Percentiles rank a stretch among this genome's conserved stretches.
Evolutionary conservation across 257 asterid species (phyloP).

Genomic region (Solanum raphanifolium): DNA sequence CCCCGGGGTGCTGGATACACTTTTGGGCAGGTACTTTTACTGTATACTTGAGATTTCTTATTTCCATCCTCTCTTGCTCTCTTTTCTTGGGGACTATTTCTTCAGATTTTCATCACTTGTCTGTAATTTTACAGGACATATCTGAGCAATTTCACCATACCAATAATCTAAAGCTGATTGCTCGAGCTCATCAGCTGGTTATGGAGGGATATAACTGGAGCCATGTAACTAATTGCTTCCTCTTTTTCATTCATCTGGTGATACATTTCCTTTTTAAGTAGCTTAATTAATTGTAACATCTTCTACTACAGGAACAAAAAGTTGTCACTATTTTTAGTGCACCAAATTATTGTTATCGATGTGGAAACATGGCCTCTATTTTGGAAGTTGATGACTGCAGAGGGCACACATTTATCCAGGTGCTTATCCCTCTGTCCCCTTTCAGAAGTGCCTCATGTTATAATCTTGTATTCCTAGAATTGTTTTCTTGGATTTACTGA

Average conservation of each 20-base stretch:
- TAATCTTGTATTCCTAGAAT: neutral
- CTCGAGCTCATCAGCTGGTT: conserved; percentile 95
- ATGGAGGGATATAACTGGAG: conserved; percentile 99
- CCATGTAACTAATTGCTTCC: conserved; percentile 41
- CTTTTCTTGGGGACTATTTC: neutral
- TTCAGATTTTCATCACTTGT: neutral
- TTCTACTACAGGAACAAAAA: conserved; percentile 69
- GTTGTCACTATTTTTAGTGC: conserved; percentile 94
- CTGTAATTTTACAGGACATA: conserved; percentile 47
- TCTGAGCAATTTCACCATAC: conserved; percentile 95
- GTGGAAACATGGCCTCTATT: conserved; percentile 97
- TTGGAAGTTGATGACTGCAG: conserved; percentile 91
- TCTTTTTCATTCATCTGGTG: neutral
- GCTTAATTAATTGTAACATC: conserved; percentile 5
- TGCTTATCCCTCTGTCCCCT: conserved; percentile 16
- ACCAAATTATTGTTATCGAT: conserved; percentile 91
- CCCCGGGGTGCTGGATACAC: conserved; percentile 99
- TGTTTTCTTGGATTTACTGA: neutral
- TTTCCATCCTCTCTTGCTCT: neutral
- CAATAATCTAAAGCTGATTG: conserved; percentile 74
- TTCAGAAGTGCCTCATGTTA: neutral
- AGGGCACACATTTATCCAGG: conserved; percentile 89
- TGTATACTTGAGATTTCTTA: conserved; percentile 1
- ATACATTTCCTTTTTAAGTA: neutral
- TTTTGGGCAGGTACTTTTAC: conserved; percentile 66